phyloP scores from a whole-genome alignment of 495 filamentous ascomycete genomes.

The Arthonia radiata region DNA sequence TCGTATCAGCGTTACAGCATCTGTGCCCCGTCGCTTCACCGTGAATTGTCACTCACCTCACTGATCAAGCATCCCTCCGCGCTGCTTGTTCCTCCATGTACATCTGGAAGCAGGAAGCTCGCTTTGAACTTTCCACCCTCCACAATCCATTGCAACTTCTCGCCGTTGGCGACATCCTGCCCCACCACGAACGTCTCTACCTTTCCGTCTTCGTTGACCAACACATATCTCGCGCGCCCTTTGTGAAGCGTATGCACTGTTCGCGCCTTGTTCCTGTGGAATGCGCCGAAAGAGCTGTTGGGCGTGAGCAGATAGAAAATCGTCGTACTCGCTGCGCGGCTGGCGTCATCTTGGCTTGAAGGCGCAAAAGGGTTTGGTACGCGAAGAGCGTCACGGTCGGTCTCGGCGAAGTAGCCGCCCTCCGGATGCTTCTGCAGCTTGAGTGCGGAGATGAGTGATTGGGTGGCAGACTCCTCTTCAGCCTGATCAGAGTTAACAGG shows the following conservation, averaged over 20 bases:
- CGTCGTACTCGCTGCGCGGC: conserved; percentile 22
- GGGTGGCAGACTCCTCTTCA: conserved; percentile 3
- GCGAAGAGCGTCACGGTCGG: conserved; percentile 25
- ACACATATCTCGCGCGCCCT: conserved; percentile 33
- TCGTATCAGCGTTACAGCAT: not conserved
- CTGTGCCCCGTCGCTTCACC: too few relatives aligned
- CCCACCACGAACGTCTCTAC: conserved; percentile 41
- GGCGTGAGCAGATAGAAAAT: conserved; percentile 42
- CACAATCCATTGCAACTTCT: conserved; percentile 42
- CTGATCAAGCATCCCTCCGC: conserved; percentile 31
- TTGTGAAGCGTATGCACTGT: conserved; percentile 37
- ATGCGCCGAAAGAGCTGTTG: conserved; percentile 23
- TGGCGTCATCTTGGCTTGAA: conserved; percentile 12
- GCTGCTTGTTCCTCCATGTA: conserved; percentile 12
- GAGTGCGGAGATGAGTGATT: conserved; percentile 20
- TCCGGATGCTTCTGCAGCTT: conserved; percentile 27
- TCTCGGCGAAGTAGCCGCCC: conserved; percentile 41
- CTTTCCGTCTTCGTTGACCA: conserved; percentile 28
- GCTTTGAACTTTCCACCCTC: conserved; percentile 40
- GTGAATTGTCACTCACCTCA: conserved; percentile 18
- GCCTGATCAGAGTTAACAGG: too few relatives aligned
- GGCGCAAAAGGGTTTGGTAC: conserved; percentile 24
- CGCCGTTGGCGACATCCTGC: conserved; percentile 24
- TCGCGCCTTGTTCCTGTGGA: conserved; percentile 32
- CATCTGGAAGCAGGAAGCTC: conserved; percentile 27